Evolutionary conservation across 208 protist genomes (phyloP), one percentile per base, ranked within the genome.

Genomic region (Trypanosoma avium): DNA sequence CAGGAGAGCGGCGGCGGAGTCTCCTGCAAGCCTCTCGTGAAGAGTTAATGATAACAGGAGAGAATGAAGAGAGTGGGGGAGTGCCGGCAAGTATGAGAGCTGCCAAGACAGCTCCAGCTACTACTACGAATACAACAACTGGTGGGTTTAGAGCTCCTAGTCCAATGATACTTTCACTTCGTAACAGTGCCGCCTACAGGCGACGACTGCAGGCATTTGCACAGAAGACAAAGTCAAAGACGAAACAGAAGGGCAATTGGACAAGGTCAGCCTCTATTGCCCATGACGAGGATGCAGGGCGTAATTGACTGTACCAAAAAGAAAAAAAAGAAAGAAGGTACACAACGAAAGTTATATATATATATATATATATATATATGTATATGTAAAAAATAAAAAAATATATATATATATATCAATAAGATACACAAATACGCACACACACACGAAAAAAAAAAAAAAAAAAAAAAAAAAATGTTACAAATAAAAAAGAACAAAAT

Each of bases 161-260:
- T 32, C 88, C 88, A 47, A 88, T 94, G 82, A 86, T 94, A 70
- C 68, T 94, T 46, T 94, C 84, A 12, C 81, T 92, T 63, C 88
- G 88, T 55, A 87, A 88, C 71, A 87, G 67, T 48, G 80, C 84
- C n/a, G 77, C 75, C 3, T 72, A 72, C 38, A 57, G 63, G 42
- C 55, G 42, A 10, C 58, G 67, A 29, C 29, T 73, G 26, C 53
- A 38, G 42, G 59, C 67, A 17, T 73, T 73, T 52, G 49, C 53
- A 13, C 48, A 57, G 46, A 70, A 38, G 21, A 27, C 22, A 38
- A 62, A 56, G 29, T 26, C 52, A 42, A 66, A 47, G 32, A 55
- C 10, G n/a, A 35, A 54, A 8, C 30, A 59, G 45, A 10, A 35
- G 17, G 3, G 10, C 21, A 13, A 26, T 29, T 22, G 53, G 52